Conservation (phyloP, 148 eudicot genomes). For the Mesembryanthemum crystallinum region DNA sequence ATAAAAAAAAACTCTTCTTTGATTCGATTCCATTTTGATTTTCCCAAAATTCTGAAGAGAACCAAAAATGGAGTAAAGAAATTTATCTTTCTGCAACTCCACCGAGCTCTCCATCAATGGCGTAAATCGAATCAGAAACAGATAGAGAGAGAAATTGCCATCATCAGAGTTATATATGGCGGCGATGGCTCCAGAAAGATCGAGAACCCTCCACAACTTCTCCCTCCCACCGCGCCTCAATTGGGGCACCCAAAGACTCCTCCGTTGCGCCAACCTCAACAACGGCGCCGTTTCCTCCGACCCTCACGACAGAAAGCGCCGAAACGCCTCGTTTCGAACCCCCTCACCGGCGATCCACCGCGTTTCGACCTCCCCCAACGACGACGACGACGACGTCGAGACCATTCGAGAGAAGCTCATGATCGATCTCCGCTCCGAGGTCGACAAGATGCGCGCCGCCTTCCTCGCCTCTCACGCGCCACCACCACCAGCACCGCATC, state of each 20-base stretch:
- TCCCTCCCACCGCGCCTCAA: constrained; percentile 50
- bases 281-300: constrained; percentile 33
- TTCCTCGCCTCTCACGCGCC: constrained; percentile 15
- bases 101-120: constrained; percentile 5
- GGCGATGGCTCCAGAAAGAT: constrained; percentile 56
- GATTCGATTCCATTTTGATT: background rate
- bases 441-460: constrained; percentile 53
- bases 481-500: constrained; percentile 17
- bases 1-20: background rate
- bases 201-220: constrained; percentile 70
- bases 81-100: background rate
- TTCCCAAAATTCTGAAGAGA: too few species aligned
- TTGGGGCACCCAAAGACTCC: constrained; percentile 61
- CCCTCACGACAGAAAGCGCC: constrained; percentile 12
- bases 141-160: background rate
- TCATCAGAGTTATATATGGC: constrained; percentile 22
- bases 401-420: constrained; percentile 63
- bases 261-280: constrained; percentile 41
- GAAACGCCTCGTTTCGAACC: background rate
- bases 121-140: background rate
- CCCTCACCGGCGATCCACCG: constrained; percentile 14
- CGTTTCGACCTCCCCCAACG: background rate
- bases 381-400: constrained; percentile 41
- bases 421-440: constrained; percentile 63
- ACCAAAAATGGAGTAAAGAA: too few species aligned